A percentile compares a stretch with the other conserved stretches of the same genome.
Evolutionary conservation across 139 green algal genomes (phyloP).

Genomic region (Asterochloris erici): DNA sequence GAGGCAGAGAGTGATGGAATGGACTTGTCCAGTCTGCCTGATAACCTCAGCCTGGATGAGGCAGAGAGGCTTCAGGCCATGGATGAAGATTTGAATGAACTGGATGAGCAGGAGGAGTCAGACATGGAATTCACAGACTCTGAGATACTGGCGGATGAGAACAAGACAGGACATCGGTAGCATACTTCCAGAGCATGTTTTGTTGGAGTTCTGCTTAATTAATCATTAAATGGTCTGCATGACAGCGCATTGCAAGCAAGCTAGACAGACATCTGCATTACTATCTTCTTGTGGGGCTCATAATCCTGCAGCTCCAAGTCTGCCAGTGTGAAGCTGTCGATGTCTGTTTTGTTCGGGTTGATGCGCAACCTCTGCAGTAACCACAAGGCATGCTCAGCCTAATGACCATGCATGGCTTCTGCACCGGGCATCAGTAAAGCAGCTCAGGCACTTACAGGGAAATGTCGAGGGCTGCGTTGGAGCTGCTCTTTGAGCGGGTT

Average conservation of each 20-base stretch:
- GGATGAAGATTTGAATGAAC: no score
- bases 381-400: background rate
- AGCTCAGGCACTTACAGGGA: slow-evolving; percentile 53
- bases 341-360: slow-evolving; percentile 85
- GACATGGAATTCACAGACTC: no score
- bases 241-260: background rate
- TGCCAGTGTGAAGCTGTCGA: slow-evolving; percentile 83
- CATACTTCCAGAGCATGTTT: no score
- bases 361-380: slow-evolving; percentile 67
- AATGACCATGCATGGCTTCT: background rate
- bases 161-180: no score
- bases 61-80: no score
- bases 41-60: no score
- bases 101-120: no score
- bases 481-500: slow-evolving; percentile 95
- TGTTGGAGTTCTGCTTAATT: no score
- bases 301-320: slow-evolving; percentile 93
- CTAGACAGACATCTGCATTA: slow-evolving; percentile 98
- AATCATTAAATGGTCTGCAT: no score
- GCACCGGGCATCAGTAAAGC: background rate
- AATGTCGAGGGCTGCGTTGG: slow-evolving; percentile 64
- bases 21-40: no score
- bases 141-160: no score
- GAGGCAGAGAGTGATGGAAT: no score
- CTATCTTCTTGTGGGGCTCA: slow-evolving; percentile 90